Base-by-base conservation (phyloP, 108 stramenopile species). In the Mediolabrus comicus region DNA sequence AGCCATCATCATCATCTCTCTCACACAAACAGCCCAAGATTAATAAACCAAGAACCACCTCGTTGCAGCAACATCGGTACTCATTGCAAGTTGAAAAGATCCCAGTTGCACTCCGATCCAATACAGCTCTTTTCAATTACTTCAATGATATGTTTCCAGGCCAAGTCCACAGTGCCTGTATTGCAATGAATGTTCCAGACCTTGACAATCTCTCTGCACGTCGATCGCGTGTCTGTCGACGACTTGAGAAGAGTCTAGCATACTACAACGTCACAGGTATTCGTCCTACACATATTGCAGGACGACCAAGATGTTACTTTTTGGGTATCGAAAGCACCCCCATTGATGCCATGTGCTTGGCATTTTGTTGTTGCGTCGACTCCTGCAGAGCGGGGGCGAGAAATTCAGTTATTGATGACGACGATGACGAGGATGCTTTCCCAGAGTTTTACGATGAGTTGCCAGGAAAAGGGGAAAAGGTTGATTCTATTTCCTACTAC, bases 131-230 rank as follows among this genome's bases (percentile, higher is more conserved):
- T 14, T 81, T 71, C 64, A 87, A 87, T 27, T 97, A 95, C 66
- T 97, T 97, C 67, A 84, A 95, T 43, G 75, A 84, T 24, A 79
- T 97, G 17, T 97, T 95, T 69, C 94, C 94, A 7, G 86, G 83
- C 13, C 84, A 89, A 70, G 86, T 96, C 16, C 89, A 91, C 60
- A 70, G 84, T 53, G 84, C 91, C 5, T 80, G 78, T 53, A 79
- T 94, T 16, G 78, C 88, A 11, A 75, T 94, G 69, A 92, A 96
- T 59, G 74, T 94, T 13, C 91, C 88, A 9, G 95, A 93, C 46
- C 61, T 96, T 35, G 92, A 96, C 56, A 75, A 72, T 3, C 66
- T 85, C 24, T 78, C 77, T 24, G 71, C 71, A 16, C 80, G 87
- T 60, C 79, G 87, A 30, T 52, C 82, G 33, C 62, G 92, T 62